phyloP scores from a whole-genome alignment of 495 filamentous ascomycete genomes.

The Aspergillus haitiensis region DNA sequence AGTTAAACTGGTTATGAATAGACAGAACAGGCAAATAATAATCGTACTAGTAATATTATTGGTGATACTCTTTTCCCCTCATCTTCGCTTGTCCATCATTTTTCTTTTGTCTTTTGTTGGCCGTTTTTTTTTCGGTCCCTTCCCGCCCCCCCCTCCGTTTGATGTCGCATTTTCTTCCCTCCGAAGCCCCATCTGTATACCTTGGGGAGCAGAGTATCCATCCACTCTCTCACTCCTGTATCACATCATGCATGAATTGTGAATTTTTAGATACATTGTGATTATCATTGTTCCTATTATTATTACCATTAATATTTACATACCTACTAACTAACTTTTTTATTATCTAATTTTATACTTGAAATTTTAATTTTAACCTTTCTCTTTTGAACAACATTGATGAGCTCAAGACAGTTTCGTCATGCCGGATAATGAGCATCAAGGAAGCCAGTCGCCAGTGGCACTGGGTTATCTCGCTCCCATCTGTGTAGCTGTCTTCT shows the following conservation, averaged over 20 bases:
- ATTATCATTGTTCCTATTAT: no score
- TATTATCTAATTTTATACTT: not conserved
- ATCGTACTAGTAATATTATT: no score
- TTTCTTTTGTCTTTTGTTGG: not conserved
- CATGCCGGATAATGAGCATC: conserved; percentile 6
- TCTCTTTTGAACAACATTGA: no score
- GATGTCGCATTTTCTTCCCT: not conserved
- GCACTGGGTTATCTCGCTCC: conserved; percentile 21
- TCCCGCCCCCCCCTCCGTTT: not conserved
- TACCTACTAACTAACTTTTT: not conserved
- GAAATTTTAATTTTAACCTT: no score
- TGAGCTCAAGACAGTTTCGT: not conserved
- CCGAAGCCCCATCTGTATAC: no score
- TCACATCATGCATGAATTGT: no score
- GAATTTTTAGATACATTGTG: no score
- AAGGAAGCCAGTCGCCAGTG: conserved; percentile 6
- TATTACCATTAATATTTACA: not conserved
- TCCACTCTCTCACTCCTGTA: no score
- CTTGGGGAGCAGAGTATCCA: no score
- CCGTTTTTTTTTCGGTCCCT: not conserved
- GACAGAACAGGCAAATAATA: no score
- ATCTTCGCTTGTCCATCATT: not conserved
- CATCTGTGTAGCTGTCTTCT: conserved; percentile 22
- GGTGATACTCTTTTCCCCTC: not conserved
- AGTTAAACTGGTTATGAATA: no score